Evolutionary conservation across 2,329 filamentous ascomycete species (phyloP), one percentile per base, ranked within the genome.

Genomic region (Rhinocladiella similis): DNA sequence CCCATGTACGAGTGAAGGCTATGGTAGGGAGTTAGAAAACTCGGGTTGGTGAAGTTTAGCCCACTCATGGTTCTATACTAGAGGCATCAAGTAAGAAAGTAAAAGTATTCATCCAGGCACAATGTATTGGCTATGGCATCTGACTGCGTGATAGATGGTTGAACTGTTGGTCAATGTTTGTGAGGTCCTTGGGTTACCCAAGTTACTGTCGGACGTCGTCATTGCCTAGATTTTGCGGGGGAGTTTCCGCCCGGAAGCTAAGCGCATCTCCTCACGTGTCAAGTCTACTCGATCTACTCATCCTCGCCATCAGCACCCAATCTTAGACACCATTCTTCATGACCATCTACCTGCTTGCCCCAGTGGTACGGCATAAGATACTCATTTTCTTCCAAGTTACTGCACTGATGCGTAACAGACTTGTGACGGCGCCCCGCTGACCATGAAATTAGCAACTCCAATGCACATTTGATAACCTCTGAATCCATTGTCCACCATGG

Each of bases 401-500:
- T 33, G n/a, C 12, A 41, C 16, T 41, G 14, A 19, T 41, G 18
- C 14, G 5, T 13, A 38, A 19, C 38, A 41, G 38, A 16, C 14
- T 18, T 18, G n/a, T 19, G 5, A n/a, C 14, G 18, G n/a, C 38
- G n/a, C 18, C 5, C 10, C 38, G n/a, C 38, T 19, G 38, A 19
- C 38, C 38, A 41, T 41, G 38, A 41, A 41, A 16, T 10, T 16
- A 19, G 18, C 38, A 13, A 41, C 12, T 12, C 38, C 38, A n/a
- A 19, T n/a, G 18, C 38, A 13, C 27, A 46, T 12, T 25, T 47
- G 25, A 47, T 39, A 25, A 22, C 50, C 38, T 14, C 20, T 41
- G 20, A 16, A 29, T 19, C 19, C 16, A 13, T 18, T 27, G n/a
- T 22, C 38, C 49, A 65, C 61, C 50, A 87, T 87, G 84, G 83